Percentiles rank a stretch among this genome's conserved stretches.
phyloP scores from a whole-genome alignment of 768 basidiomycete species.

The Mycena epipterygia region DNA sequence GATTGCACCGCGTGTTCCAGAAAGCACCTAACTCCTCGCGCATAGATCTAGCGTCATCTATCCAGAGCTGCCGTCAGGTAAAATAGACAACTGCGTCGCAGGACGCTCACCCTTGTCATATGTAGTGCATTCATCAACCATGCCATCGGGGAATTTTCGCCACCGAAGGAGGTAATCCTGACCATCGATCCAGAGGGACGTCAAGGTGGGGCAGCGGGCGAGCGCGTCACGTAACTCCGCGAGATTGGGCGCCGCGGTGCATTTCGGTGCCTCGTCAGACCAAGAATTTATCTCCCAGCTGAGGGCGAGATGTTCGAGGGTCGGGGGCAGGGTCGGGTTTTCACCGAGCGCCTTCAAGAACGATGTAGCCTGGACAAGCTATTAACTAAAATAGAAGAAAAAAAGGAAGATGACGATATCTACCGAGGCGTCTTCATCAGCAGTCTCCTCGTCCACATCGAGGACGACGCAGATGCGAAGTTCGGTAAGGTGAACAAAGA shows the following conservation, averaged over 20 bases:
- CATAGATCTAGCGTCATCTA: no score
- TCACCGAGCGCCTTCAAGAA: background rate
- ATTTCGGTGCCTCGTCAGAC: background rate
- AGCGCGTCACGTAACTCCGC: background rate
- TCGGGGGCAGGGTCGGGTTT: background rate
- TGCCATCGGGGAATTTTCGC: background rate
- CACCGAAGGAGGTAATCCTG: background rate
- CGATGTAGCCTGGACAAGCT: background rate
- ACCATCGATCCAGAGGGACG: constrained; percentile 11
- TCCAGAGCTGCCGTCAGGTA: no score
- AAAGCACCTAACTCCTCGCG: no score
- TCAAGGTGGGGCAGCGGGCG: background rate
- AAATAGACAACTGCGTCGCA: no score
- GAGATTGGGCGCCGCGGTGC: background rate
- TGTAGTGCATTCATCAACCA: background rate
- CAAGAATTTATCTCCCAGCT: background rate
- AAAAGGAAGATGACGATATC: no score
- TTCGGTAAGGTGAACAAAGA: background rate
- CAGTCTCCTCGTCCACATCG: background rate
- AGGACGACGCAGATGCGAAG: background rate
- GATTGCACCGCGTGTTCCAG: no score
- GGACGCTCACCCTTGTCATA: background rate
- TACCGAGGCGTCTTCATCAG: no score
- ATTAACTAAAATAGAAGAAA: no score
- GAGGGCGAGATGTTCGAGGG: background rate